Conservation (phyloP, 2,329 filamentous ascomycete species). For the Calcarisporium arbuscula region DNA sequence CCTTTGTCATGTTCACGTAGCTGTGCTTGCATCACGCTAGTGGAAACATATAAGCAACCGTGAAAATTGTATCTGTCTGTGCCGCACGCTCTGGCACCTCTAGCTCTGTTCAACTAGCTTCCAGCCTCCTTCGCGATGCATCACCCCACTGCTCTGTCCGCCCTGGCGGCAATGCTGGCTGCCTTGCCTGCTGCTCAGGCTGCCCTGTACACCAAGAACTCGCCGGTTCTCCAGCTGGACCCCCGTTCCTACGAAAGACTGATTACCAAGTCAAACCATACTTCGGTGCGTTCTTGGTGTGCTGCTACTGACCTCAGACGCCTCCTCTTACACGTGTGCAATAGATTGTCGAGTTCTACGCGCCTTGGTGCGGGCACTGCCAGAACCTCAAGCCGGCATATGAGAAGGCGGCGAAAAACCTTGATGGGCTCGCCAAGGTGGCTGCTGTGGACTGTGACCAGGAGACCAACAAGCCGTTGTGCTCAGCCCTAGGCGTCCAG, state of each 20-base stretch:
- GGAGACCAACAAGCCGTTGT: conserved; percentile 83
- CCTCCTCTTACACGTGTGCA: too few relatives aligned
- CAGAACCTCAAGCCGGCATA: conserved; percentile 92
- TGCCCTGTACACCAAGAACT: conserved; percentile 78
- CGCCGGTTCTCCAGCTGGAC: conserved; percentile 78
- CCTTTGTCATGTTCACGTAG: neutral
- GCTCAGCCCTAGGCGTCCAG: conserved; percentile 77
- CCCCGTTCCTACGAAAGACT: conserved; percentile 72
- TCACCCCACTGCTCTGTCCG: conserved; percentile 40
- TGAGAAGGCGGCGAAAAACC: conserved; percentile 84
- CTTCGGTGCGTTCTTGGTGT: conserved; percentile 57
- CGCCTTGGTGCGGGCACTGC: conserved; percentile 97
- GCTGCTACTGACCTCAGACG: too few relatives aligned
- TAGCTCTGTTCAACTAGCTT: neutral
- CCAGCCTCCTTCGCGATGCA: conserved; percentile 38
- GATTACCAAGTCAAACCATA: conserved; percentile 85
- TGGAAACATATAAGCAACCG: too few relatives aligned
- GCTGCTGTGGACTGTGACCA: conserved; percentile 94
- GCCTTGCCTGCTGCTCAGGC: conserved; percentile 60
- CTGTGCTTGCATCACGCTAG: too few relatives aligned
- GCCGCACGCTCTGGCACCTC: neutral
- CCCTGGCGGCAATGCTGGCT: conserved; percentile 53
- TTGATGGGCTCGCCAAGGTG: conserved; percentile 89
- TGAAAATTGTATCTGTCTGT: too few relatives aligned
- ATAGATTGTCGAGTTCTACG: conserved; percentile 78